These are phyloP conservation scores for Gleditsia sinensis DNA, from an alignment of 306 rosid genomes.

Conservation along the genomic window DNA sequence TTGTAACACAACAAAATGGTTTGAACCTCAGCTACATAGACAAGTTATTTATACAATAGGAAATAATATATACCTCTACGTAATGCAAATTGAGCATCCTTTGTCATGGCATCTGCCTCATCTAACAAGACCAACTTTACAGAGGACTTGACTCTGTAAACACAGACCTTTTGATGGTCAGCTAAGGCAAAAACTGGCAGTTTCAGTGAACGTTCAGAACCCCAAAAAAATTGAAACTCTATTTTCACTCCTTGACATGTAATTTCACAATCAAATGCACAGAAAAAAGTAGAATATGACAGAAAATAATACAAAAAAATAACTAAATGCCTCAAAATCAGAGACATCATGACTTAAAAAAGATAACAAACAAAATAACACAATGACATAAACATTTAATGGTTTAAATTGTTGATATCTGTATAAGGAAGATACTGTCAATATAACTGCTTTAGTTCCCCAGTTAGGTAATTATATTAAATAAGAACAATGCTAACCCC, in stretches of 20 bases:
- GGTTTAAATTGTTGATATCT: constrained; percentile 7
- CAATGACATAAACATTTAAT: neutral
- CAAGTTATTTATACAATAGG: neutral
- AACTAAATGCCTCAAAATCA: constrained; percentile 9
- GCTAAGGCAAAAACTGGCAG: constrained; percentile 25
- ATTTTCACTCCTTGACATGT: neutral
- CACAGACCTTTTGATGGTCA: constrained; percentile 17
- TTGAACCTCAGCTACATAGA: neutral
- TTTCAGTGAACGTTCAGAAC: constrained; percentile 1
- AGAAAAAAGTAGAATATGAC: neutral
- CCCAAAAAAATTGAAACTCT: neutral
- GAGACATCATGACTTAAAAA: neutral
- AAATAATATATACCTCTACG: constrained; percentile 69
- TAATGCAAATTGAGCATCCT: constrained; percentile 95
- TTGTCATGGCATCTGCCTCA: constrained; percentile 99
- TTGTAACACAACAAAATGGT: constrained; percentile 13
- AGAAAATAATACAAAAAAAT: neutral
- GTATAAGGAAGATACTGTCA: neutral
- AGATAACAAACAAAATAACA: neutral
- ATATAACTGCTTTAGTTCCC: neutral
- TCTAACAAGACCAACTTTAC: constrained; percentile 87
- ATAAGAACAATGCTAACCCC: neutral
- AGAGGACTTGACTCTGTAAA: constrained; percentile 66
- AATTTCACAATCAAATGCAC: neutral
- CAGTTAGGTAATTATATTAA: neutral